Conservation (phyloP, 768 basidiomycete genomes). For the Clathrus columnatus region DNA sequence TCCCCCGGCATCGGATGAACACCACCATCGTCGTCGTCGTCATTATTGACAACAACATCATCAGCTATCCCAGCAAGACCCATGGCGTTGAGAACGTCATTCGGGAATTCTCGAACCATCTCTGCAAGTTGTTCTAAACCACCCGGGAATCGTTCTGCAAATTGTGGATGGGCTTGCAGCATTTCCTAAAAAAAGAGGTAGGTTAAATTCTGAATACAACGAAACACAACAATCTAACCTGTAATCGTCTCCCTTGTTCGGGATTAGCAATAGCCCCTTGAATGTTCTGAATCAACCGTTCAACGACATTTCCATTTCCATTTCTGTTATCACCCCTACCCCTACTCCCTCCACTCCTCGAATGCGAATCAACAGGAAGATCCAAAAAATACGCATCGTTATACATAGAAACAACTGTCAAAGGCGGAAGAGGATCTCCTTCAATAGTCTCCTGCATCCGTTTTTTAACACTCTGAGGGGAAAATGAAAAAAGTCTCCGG, state of each 20-base stretch:
- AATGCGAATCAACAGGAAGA: conserved; percentile 36
- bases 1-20: conserved; percentile 35
- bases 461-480: conserved; percentile 54
- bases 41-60: conserved; percentile 23
- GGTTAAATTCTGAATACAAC: no score
- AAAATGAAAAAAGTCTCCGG: conserved; percentile 56
- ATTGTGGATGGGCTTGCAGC: conserved; percentile 45
- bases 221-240: conserved; percentile 29
- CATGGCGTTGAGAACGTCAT: conserved; percentile 49
- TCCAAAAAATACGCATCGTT: conserved; percentile 68
- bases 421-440: conserved; percentile 75
- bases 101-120: conserved; percentile 31
- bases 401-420: conserved; percentile 49
- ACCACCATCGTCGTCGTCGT: conserved; percentile 28
- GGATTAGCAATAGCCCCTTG: neutral
- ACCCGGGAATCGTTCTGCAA: conserved; percentile 52
- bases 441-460: conserved; percentile 35
- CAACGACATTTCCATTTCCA: no score
- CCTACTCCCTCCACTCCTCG: neutral
- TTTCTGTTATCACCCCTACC: no score
- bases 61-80: conserved; percentile 40
- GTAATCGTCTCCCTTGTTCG: conserved; percentile 7
- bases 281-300: neutral
- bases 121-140: conserved; percentile 59
- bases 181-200: conserved; percentile 30